Evolutionary conservation across 768 basidiomycete species (phyloP).

Genomic region (Gyrodon lividus): DNA sequence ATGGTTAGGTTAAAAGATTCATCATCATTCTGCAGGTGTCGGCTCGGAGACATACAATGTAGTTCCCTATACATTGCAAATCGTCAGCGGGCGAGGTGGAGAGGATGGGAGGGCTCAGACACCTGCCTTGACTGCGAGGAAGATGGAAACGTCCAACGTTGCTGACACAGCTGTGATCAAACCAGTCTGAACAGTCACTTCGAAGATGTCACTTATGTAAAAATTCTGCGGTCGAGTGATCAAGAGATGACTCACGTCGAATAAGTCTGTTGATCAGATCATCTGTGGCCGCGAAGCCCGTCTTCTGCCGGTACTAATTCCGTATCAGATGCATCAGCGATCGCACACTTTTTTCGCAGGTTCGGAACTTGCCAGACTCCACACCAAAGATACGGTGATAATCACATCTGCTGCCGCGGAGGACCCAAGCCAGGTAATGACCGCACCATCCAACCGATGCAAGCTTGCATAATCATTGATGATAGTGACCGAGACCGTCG

Average conservation of each 20-base stretch:
- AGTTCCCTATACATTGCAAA: background rate
- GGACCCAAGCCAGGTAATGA: conserved; percentile 43
- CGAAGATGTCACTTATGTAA: background rate
- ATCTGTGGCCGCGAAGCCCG: conserved; percentile 43
- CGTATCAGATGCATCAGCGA: background rate
- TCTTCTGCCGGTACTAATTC: conserved; percentile 39
- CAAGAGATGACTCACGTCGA: conserved; percentile 25
- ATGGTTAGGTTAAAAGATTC: background rate
- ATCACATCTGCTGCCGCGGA: conserved; percentile 41
- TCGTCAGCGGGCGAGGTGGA: background rate
- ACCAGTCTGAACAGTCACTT: conserved; percentile 34
- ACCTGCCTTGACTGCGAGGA: conserved; percentile 20
- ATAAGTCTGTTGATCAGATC: conserved; percentile 44
- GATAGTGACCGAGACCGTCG: conserved; percentile 31
- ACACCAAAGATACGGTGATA: conserved; percentile 44
- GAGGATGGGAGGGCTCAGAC: background rate
- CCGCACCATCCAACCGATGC: conserved; percentile 31
- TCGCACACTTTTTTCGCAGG: background rate
- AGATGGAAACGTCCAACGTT: conserved; percentile 23
- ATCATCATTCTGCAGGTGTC: background rate
- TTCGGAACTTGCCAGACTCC: conserved; percentile 36
- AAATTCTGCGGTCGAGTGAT: background rate
- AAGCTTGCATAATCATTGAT: conserved; percentile 35
- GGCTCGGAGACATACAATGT: conserved; percentile 5
- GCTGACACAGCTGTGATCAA: conserved; percentile 20